Evolutionary conservation across 192 early-diverging fungal species (phyloP).

Genomic region (Coemansia interrupta): DNA sequence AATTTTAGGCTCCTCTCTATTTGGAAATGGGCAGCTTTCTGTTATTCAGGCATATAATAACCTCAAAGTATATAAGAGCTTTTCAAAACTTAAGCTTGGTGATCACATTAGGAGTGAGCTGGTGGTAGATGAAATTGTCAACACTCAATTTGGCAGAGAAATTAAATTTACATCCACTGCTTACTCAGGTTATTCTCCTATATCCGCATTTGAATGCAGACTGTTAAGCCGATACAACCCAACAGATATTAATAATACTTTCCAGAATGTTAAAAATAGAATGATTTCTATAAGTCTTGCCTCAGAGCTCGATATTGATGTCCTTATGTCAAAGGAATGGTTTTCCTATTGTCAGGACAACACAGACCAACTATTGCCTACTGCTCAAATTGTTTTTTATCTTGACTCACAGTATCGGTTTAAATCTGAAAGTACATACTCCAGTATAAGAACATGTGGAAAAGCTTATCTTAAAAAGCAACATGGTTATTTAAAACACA

Average conservation of each 20-base stretch:
- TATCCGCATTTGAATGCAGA: conserved; percentile 58
- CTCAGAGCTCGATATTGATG: conserved; percentile 66
- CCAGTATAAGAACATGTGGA: conserved; percentile 69
- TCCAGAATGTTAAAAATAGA: conserved; percentile 64
- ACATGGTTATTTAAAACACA: conserved; percentile 59
- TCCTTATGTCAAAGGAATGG: conserved; percentile 73
- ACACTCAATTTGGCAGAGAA: conserved; percentile 78
- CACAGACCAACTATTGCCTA: conserved; percentile 43
- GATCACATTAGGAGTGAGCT: conserved; percentile 70
- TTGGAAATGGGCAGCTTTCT: conserved; percentile 80
- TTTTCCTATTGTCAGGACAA: neutral
- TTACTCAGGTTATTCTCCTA: conserved; percentile 54
- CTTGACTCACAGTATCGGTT: conserved; percentile 68
- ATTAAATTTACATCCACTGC: conserved; percentile 69
- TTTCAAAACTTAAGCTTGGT: conserved; percentile 60
- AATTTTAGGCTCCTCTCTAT: conserved; percentile 76
- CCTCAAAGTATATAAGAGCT: conserved; percentile 65
- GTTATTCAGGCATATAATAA: conserved; percentile 86
- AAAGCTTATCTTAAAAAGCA: conserved; percentile 55
- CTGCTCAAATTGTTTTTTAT: conserved; percentile 69
- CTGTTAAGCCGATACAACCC: too few species aligned
- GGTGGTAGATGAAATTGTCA: conserved; percentile 69
- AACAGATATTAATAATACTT: conserved; percentile 16
- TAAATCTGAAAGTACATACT: conserved; percentile 56
- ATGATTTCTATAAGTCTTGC: conserved; percentile 63